Evolutionary conservation across 345 rosid species (phyloP).

Genomic region (Xanthoceras sorbifolium): DNA sequence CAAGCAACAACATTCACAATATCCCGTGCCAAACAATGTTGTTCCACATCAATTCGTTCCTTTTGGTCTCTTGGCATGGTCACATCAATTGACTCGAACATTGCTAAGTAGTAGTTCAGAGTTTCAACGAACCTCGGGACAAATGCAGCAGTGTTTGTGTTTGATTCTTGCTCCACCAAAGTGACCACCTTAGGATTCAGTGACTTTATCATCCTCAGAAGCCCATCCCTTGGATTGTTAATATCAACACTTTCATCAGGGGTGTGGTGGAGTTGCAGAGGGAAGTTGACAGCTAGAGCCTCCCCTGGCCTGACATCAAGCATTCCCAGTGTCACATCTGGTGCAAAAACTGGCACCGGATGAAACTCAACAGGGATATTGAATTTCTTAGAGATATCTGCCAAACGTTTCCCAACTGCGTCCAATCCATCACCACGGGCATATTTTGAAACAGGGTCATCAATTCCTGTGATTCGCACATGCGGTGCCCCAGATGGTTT

Average conservation of each 20-base stretch:
- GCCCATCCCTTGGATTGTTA: slow-evolving; percentile 70
- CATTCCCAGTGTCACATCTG: slow-evolving; percentile 54
- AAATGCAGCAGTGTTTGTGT: slow-evolving; percentile 74
- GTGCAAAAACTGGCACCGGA: slow-evolving; percentile 58
- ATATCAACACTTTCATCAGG: slow-evolving; percentile 72
- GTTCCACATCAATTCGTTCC: slow-evolving; percentile 55
- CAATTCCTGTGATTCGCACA: slow-evolving; percentile 74
- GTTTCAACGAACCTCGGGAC: slow-evolving; percentile 60
- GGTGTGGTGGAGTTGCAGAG: slow-evolving; percentile 71
- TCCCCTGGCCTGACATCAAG: slow-evolving; percentile 68
- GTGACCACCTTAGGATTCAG: slow-evolving; percentile 66
- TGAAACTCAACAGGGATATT: slow-evolving; percentile 58
- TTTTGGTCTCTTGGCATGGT: slow-evolving; percentile 47
- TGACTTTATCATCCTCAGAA: slow-evolving; percentile 67
- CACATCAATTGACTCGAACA: slow-evolving; percentile 71
- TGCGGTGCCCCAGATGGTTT: slow-evolving; percentile 67
- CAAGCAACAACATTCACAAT: slow-evolving; percentile 66
- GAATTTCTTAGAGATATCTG: slow-evolving; percentile 50
- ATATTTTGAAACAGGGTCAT: slow-evolving; percentile 51
- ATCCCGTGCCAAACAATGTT: slow-evolving; percentile 71
- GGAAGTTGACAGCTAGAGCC: slow-evolving; percentile 67
- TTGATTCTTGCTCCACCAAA: slow-evolving; percentile 76
- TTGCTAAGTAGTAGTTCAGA: slow-evolving; percentile 62
- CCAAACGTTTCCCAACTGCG: slow-evolving; percentile 47
- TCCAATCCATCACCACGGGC: slow-evolving; percentile 59